Percentiles rank a stretch among this genome's conserved stretches.
phyloP scores from a whole-genome alignment of 164 flowering plant species.

The Hamamelis virginiana region DNA sequence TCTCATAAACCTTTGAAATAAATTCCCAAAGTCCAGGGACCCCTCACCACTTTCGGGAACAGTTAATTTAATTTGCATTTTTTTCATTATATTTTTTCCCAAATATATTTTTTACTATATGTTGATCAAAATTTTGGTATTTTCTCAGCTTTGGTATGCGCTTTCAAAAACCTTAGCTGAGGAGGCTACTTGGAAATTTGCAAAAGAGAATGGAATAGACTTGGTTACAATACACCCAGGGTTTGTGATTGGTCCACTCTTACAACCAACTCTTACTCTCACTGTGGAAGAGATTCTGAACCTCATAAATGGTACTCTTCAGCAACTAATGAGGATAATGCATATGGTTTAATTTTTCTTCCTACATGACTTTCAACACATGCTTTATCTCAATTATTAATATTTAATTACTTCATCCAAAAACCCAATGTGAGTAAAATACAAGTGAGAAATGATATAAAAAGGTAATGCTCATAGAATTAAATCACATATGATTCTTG shows the following conservation, averaged over 20 bases:
- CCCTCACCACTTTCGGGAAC: too few species aligned
- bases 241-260: constrained; percentile 41
- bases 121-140: neutral
- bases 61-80: neutral
- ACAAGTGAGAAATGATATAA: too few species aligned
- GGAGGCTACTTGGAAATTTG: constrained; percentile 42
- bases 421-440: too few species aligned
- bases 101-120: too few species aligned
- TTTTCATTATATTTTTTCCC: neutral
- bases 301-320: constrained; percentile 24
- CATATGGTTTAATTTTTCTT: neutral
- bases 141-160: constrained; percentile 37
- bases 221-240: constrained; percentile 39
- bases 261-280: constrained; percentile 37
- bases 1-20: too few species aligned
- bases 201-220: constrained; percentile 37
- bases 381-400: too few species aligned
- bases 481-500: too few species aligned
- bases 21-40: too few species aligned
- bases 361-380: neutral
- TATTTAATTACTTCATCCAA: too few species aligned
- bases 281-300: constrained; percentile 18
- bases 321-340: neutral
- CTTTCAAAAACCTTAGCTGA: constrained; percentile 49
- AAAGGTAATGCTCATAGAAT: too few species aligned